phyloP scores from a whole-genome alignment of 1,284 basidiomycete genomes.

The Bjerkandera adusta region DNA sequence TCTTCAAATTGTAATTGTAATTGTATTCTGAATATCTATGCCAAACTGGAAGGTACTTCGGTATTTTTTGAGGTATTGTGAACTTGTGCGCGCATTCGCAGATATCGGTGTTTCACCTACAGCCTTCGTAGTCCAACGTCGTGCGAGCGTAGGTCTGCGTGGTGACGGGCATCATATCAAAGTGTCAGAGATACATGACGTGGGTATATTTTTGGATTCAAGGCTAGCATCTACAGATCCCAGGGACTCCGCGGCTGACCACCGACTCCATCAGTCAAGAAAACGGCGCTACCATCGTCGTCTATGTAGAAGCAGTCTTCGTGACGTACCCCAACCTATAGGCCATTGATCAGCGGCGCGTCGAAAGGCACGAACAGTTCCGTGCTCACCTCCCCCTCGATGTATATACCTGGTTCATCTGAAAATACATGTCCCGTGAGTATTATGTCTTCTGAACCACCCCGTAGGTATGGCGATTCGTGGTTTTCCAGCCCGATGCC shows the following conservation, averaged over 20 bases:
- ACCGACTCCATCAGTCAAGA: conserved; percentile 62
- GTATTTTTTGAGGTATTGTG: too few relatives aligned
- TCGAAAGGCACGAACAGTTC: too few relatives aligned
- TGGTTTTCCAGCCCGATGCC: conserved; percentile 85
- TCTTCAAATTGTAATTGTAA: too few relatives aligned
- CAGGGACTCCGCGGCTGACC: conserved; percentile 55
- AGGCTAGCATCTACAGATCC: conserved; percentile 48
- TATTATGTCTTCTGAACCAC: conserved; percentile 60
- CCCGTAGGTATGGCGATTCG: conserved; percentile 77
- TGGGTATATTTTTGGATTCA: too few relatives aligned
- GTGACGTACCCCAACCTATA: conserved; percentile 69
- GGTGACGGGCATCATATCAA: too few relatives aligned
- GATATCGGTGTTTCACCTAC: too few relatives aligned
- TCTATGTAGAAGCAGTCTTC: conserved; percentile 82
- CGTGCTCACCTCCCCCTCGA: conserved; percentile 59
- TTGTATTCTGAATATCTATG: too few relatives aligned
- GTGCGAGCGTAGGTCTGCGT: too few relatives aligned
- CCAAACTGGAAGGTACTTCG: too few relatives aligned
- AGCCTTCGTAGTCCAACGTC: too few relatives aligned
- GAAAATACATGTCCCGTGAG: conserved; percentile 73
- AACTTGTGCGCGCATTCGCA: too few relatives aligned
- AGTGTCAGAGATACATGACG: too few relatives aligned
- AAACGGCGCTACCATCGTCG: conserved; percentile 48
- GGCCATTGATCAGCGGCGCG: conserved; percentile 9
- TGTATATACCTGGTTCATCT: conserved; percentile 83